phyloP scores from a whole-genome alignment of 768 basidiomycete genomes.

The Cystofilobasidium macerans region DNA sequence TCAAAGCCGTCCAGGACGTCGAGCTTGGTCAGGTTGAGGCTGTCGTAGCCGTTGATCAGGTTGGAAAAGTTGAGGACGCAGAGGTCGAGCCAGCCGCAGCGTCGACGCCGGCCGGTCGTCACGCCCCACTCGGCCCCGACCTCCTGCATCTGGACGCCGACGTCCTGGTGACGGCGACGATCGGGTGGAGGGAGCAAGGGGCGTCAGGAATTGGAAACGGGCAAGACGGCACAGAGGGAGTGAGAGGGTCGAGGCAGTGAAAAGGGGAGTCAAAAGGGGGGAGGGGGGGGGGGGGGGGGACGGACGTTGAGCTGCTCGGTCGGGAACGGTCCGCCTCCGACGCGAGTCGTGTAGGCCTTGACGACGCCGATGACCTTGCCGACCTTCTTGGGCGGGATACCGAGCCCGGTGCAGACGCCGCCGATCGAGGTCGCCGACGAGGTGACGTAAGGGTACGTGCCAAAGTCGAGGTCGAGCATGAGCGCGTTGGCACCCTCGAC shows the following conservation, averaged over 20 bases:
- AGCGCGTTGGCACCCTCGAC: slow-evolving; percentile 97
- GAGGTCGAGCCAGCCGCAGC: slow-evolving; percentile 96
- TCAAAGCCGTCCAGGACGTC: slow-evolving; percentile 75
- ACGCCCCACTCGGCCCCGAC: slow-evolving; percentile 84
- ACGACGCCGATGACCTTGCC: slow-evolving; percentile 84
- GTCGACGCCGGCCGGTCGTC: slow-evolving; percentile 81
- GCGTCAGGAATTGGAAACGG: neutral
- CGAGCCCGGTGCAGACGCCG: slow-evolving; percentile 94
- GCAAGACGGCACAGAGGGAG: neutral
- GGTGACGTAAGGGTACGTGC: slow-evolving; percentile 96
- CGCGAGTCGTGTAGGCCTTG: slow-evolving; percentile 96
- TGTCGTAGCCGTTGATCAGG: slow-evolving; percentile 90
- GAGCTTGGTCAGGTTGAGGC: slow-evolving; percentile 87
- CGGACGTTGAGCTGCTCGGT: slow-evolving; percentile 82
- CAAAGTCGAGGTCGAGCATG: slow-evolving; percentile 96
- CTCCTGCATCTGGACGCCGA: slow-evolving; percentile 81
- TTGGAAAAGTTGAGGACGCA: slow-evolving; percentile 87
- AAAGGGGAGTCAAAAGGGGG: slow-evolving; percentile 7
- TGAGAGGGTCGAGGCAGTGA: neutral
- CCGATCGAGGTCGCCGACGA: slow-evolving; percentile 87
- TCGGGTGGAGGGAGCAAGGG: neutral
- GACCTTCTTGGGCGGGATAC: slow-evolving; percentile 79
- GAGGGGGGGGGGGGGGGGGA: slow-evolving; percentile 21
- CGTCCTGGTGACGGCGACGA: slow-evolving; percentile 44
- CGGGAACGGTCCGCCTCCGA: slow-evolving; percentile 97